These are phyloP conservation scores for Agrocybe pediades DNA, from an alignment of 768 basidiomycete genomes.

Conservation along the genomic window DNA sequence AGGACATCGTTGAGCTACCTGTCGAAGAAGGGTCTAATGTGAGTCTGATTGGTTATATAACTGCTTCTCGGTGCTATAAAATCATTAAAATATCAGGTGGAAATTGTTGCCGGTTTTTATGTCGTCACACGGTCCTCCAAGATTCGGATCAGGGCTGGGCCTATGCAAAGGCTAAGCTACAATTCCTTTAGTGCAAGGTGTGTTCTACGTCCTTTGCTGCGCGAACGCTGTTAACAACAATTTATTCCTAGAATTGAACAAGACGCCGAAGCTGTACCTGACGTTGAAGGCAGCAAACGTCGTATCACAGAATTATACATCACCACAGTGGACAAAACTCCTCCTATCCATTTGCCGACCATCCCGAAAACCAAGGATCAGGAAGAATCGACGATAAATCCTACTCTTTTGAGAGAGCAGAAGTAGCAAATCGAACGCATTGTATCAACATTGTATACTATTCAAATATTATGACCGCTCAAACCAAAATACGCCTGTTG, in stretches of 20 bases:
- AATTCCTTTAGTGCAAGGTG: conserved; percentile 13
- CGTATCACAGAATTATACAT: conserved; percentile 8
- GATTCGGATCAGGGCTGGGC: conserved; percentile 8
- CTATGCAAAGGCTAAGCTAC: conserved; percentile 5
- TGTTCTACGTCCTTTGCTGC: not conserved
- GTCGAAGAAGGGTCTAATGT: not conserved
- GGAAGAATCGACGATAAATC: not conserved
- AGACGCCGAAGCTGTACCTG: conserved; percentile 1
- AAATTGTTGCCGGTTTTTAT: conserved; percentile 9
- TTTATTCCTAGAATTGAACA: not conserved
- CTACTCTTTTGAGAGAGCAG: not conserved
- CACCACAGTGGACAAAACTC: conserved; percentile 7
- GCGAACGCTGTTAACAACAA: not conserved
- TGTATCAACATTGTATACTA: not conserved
- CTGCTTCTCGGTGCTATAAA: too few species aligned
- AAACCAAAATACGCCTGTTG: too few species aligned
- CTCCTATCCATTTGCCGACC: conserved; percentile 2
- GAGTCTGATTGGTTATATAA: not conserved
- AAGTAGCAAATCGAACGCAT: not conserved
- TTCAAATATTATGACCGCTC: too few species aligned
- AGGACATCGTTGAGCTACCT: conserved; percentile 8
- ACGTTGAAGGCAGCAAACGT: conserved; percentile 1
- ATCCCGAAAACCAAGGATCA: not conserved
- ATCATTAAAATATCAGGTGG: too few species aligned
- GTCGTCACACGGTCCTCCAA: conserved; percentile 7